Evolutionary conservation across 306 rosid species (phyloP).

Genomic region (Comarum palustre): DNA sequence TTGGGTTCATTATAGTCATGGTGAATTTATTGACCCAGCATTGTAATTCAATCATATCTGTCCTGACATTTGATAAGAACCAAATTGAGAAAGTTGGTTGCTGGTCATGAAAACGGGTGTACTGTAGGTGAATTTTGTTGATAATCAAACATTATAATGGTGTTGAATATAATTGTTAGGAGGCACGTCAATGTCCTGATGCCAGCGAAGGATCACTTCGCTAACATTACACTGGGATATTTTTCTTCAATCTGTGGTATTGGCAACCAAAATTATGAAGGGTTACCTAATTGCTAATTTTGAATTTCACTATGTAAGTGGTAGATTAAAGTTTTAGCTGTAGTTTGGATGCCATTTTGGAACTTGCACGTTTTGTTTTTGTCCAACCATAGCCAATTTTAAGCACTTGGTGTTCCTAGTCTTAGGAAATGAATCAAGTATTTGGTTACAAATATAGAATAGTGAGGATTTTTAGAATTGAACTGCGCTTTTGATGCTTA

Average conservation of each 20-base stretch:
- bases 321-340: not conserved
- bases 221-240: not conserved
- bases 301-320: not conserved
- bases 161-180: slow-evolving; percentile 9
- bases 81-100: not conserved
- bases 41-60: not conserved
- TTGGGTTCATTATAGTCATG: not conserved
- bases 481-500: not conserved
- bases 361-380: not conserved
- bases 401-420: not conserved
- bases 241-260: not conserved
- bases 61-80: not conserved
- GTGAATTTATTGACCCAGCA: not conserved
- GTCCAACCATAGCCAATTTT: not conserved
- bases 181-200: not conserved
- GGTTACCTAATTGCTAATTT: not conserved
- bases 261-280: not conserved
- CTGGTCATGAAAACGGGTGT: not conserved
- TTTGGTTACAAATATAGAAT: no score
- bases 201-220: not conserved
- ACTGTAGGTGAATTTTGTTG: not conserved
- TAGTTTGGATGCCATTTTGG: not conserved
- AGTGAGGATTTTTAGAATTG: not conserved
- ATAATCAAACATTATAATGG: no score
- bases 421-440: not conserved